Evolutionary conservation across 2,329 filamentous ascomycete genomes (phyloP), one percentile per base, ranked within the genome.

Genomic region (Aspergillus cejpii): DNA sequence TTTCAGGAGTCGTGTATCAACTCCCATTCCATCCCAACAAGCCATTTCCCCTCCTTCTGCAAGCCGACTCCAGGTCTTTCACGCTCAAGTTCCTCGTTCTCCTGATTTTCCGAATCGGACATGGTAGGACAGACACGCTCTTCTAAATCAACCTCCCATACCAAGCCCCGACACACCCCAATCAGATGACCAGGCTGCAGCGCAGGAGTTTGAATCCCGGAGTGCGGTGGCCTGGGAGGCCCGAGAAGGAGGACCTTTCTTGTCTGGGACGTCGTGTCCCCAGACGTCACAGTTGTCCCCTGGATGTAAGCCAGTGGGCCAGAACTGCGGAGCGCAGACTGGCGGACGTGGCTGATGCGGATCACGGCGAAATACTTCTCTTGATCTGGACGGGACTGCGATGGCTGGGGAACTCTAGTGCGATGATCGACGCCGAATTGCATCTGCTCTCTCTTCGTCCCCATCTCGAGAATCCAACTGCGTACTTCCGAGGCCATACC

Each of bases 401-500:
- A 20, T 27, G 4, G 2, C 17, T 23, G 28, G n/a, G 28, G 11
- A 3, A 4, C 11, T 20, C 23, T 4, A n/a, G 14, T 3, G 20
- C 27, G 3, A 26, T 28, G 3, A 15, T 6, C 15, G 1, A n/a
- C n/a, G 15, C 33, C 37, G n/a, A 20, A 36, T 17, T 34, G 33
- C 5, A 44, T 29, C 17, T 58, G 51, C 10, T 64, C 59, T 6
- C 59, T 53, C 43, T 60, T 67, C 1, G 61, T 49, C 7, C 61
- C 65, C 45, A 59, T 60, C 40, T 71, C 68, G 4, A 70, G 43
- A 7, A 71, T 56, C 68, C 68, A 71, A 43, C 61, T 59, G n/a
- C 66, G 66, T 21, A 68, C 61, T 40, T 67, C 59, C 1, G 66
- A 58, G 6, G 68, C 67, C 62, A 70, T 67, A 4, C 68, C 68